A percentile compares a stretch with the other conserved stretches of the same genome.
Evolutionary conservation across 768 basidiomycete species (phyloP).

Genomic region (Russula foetens): DNA sequence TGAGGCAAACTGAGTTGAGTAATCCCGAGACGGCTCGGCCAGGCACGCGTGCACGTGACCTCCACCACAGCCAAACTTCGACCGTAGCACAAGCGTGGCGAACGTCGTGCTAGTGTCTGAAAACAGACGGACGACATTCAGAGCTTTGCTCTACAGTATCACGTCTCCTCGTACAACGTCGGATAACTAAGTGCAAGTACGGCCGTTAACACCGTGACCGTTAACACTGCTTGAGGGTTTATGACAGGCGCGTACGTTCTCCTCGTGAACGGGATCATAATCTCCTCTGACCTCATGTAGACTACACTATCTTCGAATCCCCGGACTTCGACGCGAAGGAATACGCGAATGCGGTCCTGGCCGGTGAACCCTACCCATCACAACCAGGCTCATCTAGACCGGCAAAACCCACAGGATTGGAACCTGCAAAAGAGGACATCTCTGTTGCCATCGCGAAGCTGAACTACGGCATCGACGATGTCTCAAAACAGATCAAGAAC

Average conservation of each 20-base stretch:
- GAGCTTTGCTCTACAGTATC: background rate
- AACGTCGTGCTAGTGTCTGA: too few relatives aligned
- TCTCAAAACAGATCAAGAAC: constrained; percentile 80
- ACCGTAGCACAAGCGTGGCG: too few relatives aligned
- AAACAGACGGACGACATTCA: too few relatives aligned
- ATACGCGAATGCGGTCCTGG: constrained; percentile 85
- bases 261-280: background rate
- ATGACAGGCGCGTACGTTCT: constrained; percentile 20
- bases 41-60: background rate
- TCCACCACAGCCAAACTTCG: background rate
- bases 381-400: constrained; percentile 26
- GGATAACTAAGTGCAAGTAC: background rate
- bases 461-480: constrained; percentile 82
- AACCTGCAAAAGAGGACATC: constrained; percentile 76
- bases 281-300: constrained; percentile 29
- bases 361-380: constrained; percentile 68
- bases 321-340: constrained; percentile 78
- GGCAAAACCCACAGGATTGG: constrained; percentile 34
- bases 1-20: background rate
- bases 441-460: constrained; percentile 85
- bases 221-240: background rate
- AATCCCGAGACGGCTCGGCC: background rate
- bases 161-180: background rate
- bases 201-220: background rate
- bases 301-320: constrained; percentile 68